phyloP scores from a whole-genome alignment of 768 basidiomycete genomes.

The Russula abietina region DNA sequence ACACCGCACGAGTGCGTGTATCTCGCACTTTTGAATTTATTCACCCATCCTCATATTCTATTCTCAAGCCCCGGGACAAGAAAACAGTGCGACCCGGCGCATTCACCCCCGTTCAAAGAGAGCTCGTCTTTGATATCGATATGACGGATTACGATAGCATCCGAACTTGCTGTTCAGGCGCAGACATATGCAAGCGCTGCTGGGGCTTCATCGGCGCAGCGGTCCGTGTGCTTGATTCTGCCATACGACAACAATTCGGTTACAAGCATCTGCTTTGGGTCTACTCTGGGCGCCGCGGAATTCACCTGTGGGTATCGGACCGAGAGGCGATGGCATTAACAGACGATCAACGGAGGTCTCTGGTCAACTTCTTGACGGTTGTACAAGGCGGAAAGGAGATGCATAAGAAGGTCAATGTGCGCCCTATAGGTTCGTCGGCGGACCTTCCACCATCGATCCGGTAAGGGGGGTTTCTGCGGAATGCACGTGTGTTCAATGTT shows the following conservation, averaged over 20 bases:
- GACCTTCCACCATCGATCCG: conserved; percentile 67
- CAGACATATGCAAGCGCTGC: conserved; percentile 86
- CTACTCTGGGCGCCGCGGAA: conserved; percentile 96
- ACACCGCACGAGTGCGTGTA: conserved; percentile 71
- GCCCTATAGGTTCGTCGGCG: conserved; percentile 33
- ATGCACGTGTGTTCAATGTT: background rate
- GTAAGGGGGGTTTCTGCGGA: conserved; percentile 34
- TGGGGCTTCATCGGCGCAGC: conserved; percentile 95
- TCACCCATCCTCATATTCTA: background rate
- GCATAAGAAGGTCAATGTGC: conserved; percentile 75
- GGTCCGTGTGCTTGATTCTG: conserved; percentile 75
- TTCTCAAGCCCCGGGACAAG: conserved; percentile 73
- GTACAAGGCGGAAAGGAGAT: conserved; percentile 76
- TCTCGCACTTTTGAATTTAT: background rate
- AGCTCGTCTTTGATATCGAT: conserved; percentile 99
- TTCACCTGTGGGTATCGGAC: conserved; percentile 97
- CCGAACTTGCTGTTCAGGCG: conserved; percentile 89
- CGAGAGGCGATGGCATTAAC: conserved; percentile 80
- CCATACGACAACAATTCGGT: conserved; percentile 84
- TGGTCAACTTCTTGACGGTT: conserved; percentile 85
- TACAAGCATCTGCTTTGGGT: conserved; percentile 92
- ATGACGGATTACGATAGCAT: conserved; percentile 99
- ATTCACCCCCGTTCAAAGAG: conserved; percentile 73
- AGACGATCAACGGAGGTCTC: conserved; percentile 81
- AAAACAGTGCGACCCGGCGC: conserved; percentile 68